Evolutionary conservation across 768 basidiomycete genomes (phyloP).

Genomic region (Suillus weaverae): DNA sequence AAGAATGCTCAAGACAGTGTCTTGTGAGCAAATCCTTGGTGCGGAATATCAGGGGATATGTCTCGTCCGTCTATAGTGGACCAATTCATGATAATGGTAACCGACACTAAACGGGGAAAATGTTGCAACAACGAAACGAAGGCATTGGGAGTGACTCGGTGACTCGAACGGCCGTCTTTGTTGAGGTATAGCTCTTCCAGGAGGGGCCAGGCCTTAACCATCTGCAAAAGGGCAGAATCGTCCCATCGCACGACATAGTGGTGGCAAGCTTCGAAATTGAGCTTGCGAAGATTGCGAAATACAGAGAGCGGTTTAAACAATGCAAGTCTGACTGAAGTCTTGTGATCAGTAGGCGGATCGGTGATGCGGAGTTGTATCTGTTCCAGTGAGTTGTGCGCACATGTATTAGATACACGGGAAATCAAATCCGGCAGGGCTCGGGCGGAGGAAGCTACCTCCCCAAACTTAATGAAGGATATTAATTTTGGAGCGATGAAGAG

Average conservation of each 20-base stretch:
- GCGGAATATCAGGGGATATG: too few species aligned
- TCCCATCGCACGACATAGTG: not conserved
- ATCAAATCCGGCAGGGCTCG: not conserved
- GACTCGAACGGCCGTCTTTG: too few species aligned
- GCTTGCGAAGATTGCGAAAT: not conserved
- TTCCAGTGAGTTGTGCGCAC: not conserved
- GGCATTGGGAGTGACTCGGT: too few species aligned
- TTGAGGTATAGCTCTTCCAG: too few species aligned
- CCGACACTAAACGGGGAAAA: too few species aligned
- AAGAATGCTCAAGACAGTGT: too few species aligned
- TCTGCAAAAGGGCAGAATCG: too few species aligned
- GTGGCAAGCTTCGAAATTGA: not conserved
- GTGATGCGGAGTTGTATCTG: not conserved
- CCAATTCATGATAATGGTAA: too few species aligned
- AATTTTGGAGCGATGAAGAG: not conserved
- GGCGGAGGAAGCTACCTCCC: not conserved
- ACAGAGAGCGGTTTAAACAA: not conserved
- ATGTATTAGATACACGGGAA: not conserved
- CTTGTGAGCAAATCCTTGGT: too few species aligned
- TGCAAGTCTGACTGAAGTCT: not conserved
- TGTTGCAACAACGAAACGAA: too few species aligned
- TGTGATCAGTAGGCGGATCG: not conserved
- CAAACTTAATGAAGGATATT: not conserved
- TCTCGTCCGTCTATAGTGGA: too few species aligned
- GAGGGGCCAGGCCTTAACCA: too few species aligned